These are phyloP conservation scores for Aspergillus calidoustus DNA, from an alignment of 2,329 filamentous ascomycete species.

Conservation along the genomic window DNA sequence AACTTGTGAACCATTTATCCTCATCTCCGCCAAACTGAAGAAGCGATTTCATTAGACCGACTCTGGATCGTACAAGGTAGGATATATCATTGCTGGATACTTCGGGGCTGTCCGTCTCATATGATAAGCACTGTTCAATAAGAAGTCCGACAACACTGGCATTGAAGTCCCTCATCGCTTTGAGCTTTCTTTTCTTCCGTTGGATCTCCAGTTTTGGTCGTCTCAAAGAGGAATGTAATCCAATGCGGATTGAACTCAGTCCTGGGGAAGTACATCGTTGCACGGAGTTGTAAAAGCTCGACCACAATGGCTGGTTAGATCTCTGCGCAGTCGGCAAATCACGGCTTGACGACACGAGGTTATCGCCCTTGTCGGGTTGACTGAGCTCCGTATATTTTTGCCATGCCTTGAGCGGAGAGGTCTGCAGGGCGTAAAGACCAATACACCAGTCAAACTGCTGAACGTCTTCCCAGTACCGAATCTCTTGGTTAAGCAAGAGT, in stretches of 20 bases:
- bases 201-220: conserved; percentile 75
- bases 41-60: conserved; percentile 84
- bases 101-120: conserved; percentile 60
- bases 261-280: conserved; percentile 75
- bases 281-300: conserved; percentile 78
- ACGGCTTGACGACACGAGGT: conserved; percentile 38
- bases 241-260: conserved; percentile 70
- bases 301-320: conserved; percentile 43
- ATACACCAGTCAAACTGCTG: conserved; percentile 78
- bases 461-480: conserved; percentile 95
- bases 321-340: conserved; percentile 9
- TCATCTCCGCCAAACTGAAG: conserved; percentile 72
- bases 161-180: conserved; percentile 75
- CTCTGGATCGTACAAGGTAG: conserved; percentile 75
- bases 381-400: conserved; percentile 64
- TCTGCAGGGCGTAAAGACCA: conserved; percentile 84
- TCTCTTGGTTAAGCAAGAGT: conserved; percentile 79
- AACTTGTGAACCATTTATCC: conserved; percentile 54
- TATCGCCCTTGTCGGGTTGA: conserved; percentile 42
- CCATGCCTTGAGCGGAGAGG: conserved; percentile 76
- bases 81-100: conserved; percentile 64
- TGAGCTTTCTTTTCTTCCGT: conserved; percentile 72
- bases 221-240: conserved; percentile 78
- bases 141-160: conserved; percentile 86
- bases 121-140: conserved; percentile 80